Evolutionary conservation across 2,329 filamentous ascomycete genomes (phyloP), one percentile per base, ranked within the genome.

Genomic region (Fusarium heterosporum): DNA sequence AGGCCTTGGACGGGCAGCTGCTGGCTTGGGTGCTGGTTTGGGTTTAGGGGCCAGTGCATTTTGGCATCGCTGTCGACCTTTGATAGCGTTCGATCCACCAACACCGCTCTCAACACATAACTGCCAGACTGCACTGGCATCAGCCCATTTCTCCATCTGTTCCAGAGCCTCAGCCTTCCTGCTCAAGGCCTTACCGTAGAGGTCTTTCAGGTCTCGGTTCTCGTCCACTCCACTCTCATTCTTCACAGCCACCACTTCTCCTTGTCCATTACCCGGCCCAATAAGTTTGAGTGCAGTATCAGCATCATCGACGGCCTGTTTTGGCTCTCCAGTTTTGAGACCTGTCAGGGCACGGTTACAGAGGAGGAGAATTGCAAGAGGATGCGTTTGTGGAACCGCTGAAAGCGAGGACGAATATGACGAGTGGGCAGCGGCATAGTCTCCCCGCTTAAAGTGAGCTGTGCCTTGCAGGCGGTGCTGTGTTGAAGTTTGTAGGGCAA

Each of bases 81-180:
- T 90, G 39, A 93, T 90, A 50, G 93, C 93, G 10, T 90, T 90
- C 9, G 90, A 83, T 9, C 93, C 95, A n/a, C 96, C 95, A 16
- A 96, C 88, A 6, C 94, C 93, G 26, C 87, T 88, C 78, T 96
- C 91, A 2, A 98, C 91, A 32, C 93, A 94, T 54, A 87, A 81
- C 72, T 90, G 89, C 96, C 96, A 99, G 1, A 92, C 89, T 3
- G 83, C 81, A 0, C 88, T 89, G 2, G 96, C 96, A 49, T 98
- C 95, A 4, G 82, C 80, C 95, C 95, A 99, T 75, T 91, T 93
- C 80, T 99, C 96, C 84, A 99, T 90, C 75, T 97, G 91, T 78
- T 99, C 96, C 9, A 98, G 84, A 2, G 93, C 96, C 79, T 99
- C 96, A 1, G 96, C 96, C 81, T 98, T 98, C 53, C 96, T 90